Conservation (phyloP, 176 grass and related monocot species). For the Cenchrus fungigraminus region DNA sequence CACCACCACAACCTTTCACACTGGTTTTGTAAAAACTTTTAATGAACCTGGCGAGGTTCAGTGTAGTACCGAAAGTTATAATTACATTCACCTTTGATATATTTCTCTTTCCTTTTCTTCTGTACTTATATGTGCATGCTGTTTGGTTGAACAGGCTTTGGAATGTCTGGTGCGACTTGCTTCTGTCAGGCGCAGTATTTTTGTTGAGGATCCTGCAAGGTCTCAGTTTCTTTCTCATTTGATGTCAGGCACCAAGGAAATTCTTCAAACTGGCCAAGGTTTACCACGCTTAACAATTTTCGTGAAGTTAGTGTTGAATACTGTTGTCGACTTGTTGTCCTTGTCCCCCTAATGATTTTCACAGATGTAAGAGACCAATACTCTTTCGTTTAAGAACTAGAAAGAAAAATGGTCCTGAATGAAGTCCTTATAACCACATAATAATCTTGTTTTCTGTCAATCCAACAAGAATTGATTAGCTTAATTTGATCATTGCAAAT, state of each 20-base stretch:
- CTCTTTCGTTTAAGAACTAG: background rate
- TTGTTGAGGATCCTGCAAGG: conserved; percentile 83
- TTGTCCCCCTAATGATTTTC: background rate
- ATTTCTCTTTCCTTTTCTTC: background rate
- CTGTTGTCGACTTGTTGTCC: background rate
- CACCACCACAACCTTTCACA: too few species aligned
- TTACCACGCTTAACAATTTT: conserved; percentile 8
- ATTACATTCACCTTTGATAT: background rate
- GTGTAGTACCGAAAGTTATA: conserved; percentile 9
- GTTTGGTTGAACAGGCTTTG: conserved; percentile 67
- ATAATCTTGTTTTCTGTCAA: conserved; percentile 8
- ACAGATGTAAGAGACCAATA: background rate
- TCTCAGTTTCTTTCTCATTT: conserved; percentile 87
- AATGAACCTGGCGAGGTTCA: background rate
- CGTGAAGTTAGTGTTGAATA: conserved; percentile 30
- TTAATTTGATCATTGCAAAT: background rate
- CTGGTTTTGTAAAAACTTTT: too few species aligned
- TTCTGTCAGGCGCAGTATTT: conserved; percentile 92
- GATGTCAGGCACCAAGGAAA: conserved; percentile 97
- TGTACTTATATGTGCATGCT: conserved; percentile 27
- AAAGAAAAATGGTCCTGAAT: background rate
- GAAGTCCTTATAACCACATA: conserved; percentile 3
- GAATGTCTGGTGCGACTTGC: conserved; percentile 98
- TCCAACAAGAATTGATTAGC: conserved; percentile 18
- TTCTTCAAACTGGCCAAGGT: conserved; percentile 99